Percentiles rank a stretch among this genome's conserved stretches.
These are phyloP conservation scores for Pseudozyma tsukubaensis DNA, from an alignment of 1,284 basidiomycete species.

Conservation along the genomic window DNA sequence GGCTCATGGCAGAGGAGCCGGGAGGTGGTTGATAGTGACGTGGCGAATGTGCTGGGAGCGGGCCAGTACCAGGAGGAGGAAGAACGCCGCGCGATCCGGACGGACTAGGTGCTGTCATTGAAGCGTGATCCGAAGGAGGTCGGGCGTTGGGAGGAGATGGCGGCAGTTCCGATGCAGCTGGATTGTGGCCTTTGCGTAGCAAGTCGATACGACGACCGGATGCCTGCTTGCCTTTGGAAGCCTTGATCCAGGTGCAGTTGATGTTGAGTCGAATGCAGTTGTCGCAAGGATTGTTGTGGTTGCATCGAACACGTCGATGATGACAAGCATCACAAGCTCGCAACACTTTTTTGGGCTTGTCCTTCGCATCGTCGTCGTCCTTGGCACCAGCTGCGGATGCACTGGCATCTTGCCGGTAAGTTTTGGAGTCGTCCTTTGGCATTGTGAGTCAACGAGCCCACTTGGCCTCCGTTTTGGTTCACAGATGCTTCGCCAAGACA, in stretches of 20 bases:
- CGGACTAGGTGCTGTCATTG: conserved; percentile 24
- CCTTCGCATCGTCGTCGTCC: conserved; percentile 33
- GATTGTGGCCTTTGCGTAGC: conserved; percentile 47
- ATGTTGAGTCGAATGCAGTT: conserved; percentile 60
- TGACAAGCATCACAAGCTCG: conserved; percentile 52
- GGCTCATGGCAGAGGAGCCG: conserved; percentile 28
- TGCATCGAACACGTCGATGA: conserved; percentile 55
- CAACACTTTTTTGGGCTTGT: conserved; percentile 48
- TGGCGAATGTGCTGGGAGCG: conserved; percentile 16
- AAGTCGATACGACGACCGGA: conserved; percentile 49
- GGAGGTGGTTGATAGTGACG: conserved; percentile 27
- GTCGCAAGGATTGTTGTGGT: conserved; percentile 58
- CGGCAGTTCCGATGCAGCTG: conserved; percentile 33
- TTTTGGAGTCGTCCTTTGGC: conserved; percentile 44
- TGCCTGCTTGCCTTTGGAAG: conserved; percentile 54
- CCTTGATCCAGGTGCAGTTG: conserved; percentile 61
- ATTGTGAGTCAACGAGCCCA: conserved; percentile 15
- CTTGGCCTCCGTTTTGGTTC: neutral
- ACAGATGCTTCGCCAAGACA: neutral
- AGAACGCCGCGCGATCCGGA: conserved; percentile 23
- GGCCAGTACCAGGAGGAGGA: conserved; percentile 14
- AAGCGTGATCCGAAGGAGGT: conserved; percentile 13
- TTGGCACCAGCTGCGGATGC: conserved; percentile 13
- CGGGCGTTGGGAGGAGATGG: conserved; percentile 19
- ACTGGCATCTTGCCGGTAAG: conserved; percentile 14